These are phyloP conservation scores for Puccinia hordei DNA, from an alignment of 1,284 basidiomycete genomes.

Conservation along the genomic window DNA sequence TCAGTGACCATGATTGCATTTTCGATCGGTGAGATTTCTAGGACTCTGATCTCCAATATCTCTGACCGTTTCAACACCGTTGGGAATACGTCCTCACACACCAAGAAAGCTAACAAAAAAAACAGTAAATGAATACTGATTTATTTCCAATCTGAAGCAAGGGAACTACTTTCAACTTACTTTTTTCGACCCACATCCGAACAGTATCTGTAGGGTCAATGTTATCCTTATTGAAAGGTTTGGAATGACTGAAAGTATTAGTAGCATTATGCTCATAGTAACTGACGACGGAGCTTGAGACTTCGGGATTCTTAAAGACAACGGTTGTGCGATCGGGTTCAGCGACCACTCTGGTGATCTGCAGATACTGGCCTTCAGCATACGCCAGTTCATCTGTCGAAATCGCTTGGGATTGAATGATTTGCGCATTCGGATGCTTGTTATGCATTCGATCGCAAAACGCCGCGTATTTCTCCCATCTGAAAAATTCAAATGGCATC, in stretches of 20 bases:
- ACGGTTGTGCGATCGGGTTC: conserved; percentile 78
- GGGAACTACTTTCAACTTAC: conserved; percentile 56
- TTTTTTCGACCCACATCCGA: conserved; percentile 63
- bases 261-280: conserved; percentile 78
- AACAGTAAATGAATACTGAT: not conserved
- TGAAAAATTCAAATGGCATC: not conserved
- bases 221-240: conserved; percentile 68
- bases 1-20: conserved; percentile 79
- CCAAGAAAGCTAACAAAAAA: conserved; percentile 50
- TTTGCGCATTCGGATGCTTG: conserved; percentile 83
- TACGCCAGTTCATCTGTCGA: conserved; percentile 78
- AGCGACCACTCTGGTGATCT: conserved; percentile 78
- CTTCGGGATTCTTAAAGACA: conserved; percentile 82
- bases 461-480: conserved; percentile 57
- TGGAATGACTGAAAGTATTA: conserved; percentile 66
- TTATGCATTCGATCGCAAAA: conserved; percentile 87
- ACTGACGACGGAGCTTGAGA: conserved; percentile 73
- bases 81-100: conserved; percentile 79
- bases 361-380: conserved; percentile 73
- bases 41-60: conserved; percentile 72
- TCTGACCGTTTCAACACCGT: conserved; percentile 88
- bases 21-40: conserved; percentile 83
- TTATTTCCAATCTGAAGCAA: conserved; percentile 80
- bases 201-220: conserved; percentile 48
- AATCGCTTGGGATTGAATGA: conserved; percentile 74